phyloP scores from a whole-genome alignment of 2,329 filamentous ascomycete genomes.

The Aspergillus sp. region DNA sequence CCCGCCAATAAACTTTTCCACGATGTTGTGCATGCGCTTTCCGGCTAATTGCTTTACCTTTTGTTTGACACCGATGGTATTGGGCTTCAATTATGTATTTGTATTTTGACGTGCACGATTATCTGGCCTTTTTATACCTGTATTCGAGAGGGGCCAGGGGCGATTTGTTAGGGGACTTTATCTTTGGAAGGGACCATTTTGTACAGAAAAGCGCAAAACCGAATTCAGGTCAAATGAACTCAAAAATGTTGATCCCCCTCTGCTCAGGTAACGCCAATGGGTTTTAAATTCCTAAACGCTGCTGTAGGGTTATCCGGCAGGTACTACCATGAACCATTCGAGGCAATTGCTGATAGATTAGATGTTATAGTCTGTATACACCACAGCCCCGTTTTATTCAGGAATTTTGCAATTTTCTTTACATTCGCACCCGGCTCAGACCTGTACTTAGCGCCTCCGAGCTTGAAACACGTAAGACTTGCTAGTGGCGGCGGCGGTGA shows the following conservation, averaged over 20 bases:
- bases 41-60: slow-evolving; percentile 12
- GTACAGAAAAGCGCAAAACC: not conserved
- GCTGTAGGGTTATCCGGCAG: no score
- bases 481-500: not conserved
- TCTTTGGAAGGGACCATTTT: not conserved
- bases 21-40: slow-evolving; percentile 34
- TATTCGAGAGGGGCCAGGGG: no score
- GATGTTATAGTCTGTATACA: not conserved
- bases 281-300: no score
- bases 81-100: not conserved
- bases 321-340: no score
- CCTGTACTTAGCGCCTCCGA: no score
- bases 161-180: no score
- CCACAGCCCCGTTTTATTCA: not conserved
- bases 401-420: not conserved
- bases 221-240: no score
- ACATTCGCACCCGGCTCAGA: no score
- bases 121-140: not conserved
- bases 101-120: not conserved
- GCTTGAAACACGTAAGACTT: not conserved
- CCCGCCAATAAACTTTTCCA: slow-evolving; percentile 38
- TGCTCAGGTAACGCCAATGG: no score
- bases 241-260: no score
- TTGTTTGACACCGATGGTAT: slow-evolving; percentile 4
- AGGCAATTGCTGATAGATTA: no score